Evolutionary conservation across 2,329 filamentous ascomycete species (phyloP), one percentile per base, ranked within the genome.

Genomic region (Pleochaeta shiraiana): DNA sequence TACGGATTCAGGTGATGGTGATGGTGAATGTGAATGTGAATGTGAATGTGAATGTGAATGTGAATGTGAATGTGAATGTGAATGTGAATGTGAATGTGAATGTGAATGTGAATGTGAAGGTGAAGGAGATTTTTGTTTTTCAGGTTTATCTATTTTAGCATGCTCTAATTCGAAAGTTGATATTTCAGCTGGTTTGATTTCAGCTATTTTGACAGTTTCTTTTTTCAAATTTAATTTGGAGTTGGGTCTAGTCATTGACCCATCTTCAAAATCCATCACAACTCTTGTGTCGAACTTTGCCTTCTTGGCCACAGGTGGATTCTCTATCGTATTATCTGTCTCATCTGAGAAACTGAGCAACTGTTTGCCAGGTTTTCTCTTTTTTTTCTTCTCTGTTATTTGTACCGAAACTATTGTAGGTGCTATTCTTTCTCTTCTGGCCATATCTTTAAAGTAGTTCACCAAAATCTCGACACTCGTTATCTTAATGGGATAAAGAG

Each of bases 401-500:
- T 75, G 74, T 39, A 74, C 73, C 33, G 77, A 76, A 28, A 79
- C 76, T 24, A 75, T 73, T 34, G 74, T 76, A 37, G 78, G 79
- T 34, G 76, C 76, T 16, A 82, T 81, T 65, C 80, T 79, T 62
- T 81, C 78, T 69, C 84, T 80, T 76, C 83, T 87, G 70, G 84
- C 81, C 86, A 93, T 90, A 70, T 88, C 87, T 61, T 86, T 82
- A 66, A 92, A 95, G 0, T 88, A 88, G 71, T 93, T 93, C 60
- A 90, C 82, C 67, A 93, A 73, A 24, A 95, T 83, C 73, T 93
- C 88, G 31, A 87, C 77, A 24, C 79, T 77, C 3, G 83, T 84
- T 65, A 98, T 85, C 74, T 85, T 90, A 39, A 90, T 83, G 0
- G 92, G 86, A 73, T 95, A 98, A 61, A 95, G 75, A 1, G 92